These are phyloP conservation scores for Nemania abortiva DNA, from an alignment of 2,329 filamentous ascomycete genomes.

Conservation along the genomic window DNA sequence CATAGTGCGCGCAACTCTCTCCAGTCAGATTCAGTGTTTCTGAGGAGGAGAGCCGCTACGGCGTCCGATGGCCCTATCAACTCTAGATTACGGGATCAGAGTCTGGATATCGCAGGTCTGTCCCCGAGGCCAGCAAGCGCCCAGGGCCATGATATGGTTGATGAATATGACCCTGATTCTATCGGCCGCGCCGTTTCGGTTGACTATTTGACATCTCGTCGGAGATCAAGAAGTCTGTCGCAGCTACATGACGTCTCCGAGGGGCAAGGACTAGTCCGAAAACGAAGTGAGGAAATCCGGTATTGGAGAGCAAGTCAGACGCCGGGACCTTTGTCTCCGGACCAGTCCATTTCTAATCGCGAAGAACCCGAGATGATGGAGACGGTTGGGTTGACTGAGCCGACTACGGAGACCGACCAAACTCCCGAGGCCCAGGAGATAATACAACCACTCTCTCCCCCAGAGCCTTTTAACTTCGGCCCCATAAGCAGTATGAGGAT, in stretches of 20 bases:
- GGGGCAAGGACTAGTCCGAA: constrained; percentile 55
- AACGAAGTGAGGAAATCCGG: constrained; percentile 72
- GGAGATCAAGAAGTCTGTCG: constrained; percentile 71
- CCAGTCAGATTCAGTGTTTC: constrained; percentile 58
- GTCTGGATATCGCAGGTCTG: constrained; percentile 64
- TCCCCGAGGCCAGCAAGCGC: constrained; percentile 72
- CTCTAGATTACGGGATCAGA: constrained; percentile 55
- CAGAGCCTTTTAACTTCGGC: constrained; percentile 68
- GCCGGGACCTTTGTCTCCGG: constrained; percentile 63
- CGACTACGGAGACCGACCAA: constrained; percentile 49
- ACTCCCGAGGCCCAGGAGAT: constrained; percentile 52
- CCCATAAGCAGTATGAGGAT: constrained; percentile 67
- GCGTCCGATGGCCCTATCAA: constrained; percentile 57
- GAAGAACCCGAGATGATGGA: constrained; percentile 44
- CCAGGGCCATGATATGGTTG: constrained; percentile 61
- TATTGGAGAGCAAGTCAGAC: constrained; percentile 74
- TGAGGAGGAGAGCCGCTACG: constrained; percentile 58
- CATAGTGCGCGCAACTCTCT: constrained; percentile 67
- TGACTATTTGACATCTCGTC: constrained; percentile 61
- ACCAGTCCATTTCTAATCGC: constrained; percentile 61
- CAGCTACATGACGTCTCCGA: constrained; percentile 61
- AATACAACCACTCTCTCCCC: constrained; percentile 51
- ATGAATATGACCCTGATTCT: constrained; percentile 61
- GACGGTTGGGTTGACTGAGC: constrained; percentile 44
- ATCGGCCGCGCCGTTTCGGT: constrained; percentile 74